Conservation (phyloP, 345 rosid species). For the Noccaea bulbosa region DNA sequence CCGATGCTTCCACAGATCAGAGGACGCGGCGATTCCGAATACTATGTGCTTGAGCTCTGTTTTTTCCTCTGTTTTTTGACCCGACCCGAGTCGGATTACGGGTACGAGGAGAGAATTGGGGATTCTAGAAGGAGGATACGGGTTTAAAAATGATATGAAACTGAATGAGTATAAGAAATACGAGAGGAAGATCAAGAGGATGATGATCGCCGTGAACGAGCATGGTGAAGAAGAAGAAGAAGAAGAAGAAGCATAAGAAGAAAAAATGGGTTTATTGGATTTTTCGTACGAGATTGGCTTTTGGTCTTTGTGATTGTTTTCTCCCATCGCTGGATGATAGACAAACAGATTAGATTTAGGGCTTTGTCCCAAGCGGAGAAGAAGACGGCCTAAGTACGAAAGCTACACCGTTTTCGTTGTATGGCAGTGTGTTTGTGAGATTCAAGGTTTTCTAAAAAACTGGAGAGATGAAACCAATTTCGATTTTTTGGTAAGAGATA, state of each 20-base stretch:
- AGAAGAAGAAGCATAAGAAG: background rate
- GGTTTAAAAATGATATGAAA: slow-evolving; percentile 50
- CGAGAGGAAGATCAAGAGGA: slow-evolving; percentile 44
- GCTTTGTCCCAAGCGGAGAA: background rate
- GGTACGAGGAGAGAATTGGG: slow-evolving; percentile 37
- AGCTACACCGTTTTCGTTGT: slow-evolving; percentile 6
- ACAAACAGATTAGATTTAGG: no score
- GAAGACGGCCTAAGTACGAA: background rate
- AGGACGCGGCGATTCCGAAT: slow-evolving; percentile 68
- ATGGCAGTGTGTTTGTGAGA: background rate
- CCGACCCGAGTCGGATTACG: slow-evolving; percentile 43
- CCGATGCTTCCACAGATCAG: slow-evolving; percentile 58
- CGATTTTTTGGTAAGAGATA: background rate
- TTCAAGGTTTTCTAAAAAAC: slow-evolving; percentile 17
- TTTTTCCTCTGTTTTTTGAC: slow-evolving; percentile 18
- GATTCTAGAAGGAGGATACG: slow-evolving; percentile 37
- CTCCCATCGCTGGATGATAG: slow-evolving; percentile 27
- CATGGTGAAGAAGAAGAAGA: slow-evolving; percentile 30
- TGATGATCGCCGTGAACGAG: slow-evolving; percentile 40
- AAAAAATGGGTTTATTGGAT: slow-evolving; percentile 31
- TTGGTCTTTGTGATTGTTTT: slow-evolving; percentile 37
- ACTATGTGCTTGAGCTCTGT: slow-evolving; percentile 60
- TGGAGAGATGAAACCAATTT: background rate
- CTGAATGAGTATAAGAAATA: slow-evolving; percentile 53
- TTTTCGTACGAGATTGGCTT: slow-evolving; percentile 7